These are phyloP conservation scores for Diaporthe aspalathi DNA, from an alignment of 2,329 filamentous ascomycete species.

Conservation along the genomic window DNA sequence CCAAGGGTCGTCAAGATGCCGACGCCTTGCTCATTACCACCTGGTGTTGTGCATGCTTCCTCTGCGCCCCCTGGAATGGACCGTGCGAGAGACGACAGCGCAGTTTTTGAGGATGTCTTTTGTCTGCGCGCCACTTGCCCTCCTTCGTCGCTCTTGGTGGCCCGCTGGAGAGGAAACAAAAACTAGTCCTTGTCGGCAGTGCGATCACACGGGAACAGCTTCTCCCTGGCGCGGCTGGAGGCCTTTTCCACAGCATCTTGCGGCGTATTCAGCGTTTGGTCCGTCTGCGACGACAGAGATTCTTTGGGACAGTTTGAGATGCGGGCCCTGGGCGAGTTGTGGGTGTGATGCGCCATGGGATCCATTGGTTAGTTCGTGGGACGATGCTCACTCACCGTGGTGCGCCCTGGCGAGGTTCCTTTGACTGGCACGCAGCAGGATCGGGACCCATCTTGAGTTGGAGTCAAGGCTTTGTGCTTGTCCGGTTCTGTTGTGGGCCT, in stretches of 20 bases:
- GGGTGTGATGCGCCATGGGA: slow-evolving; percentile 32
- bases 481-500: slow-evolving; percentile 61
- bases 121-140: slow-evolving; percentile 80
- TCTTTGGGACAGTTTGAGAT: slow-evolving; percentile 37
- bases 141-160: slow-evolving; percentile 57
- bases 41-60: slow-evolving; percentile 51
- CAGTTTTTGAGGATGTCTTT: slow-evolving; percentile 98
- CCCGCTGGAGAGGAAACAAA: slow-evolving; percentile 84
- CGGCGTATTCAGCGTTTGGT: slow-evolving; percentile 46
- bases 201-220: slow-evolving; percentile 82
- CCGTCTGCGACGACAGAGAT: slow-evolving; percentile 43
- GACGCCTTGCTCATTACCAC: slow-evolving; percentile 49
- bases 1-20: slow-evolving; percentile 61
- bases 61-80: slow-evolving; percentile 57
- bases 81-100: slow-evolving; percentile 65
- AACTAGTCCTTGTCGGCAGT: slow-evolving; percentile 91
- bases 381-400: slow-evolving; percentile 14
- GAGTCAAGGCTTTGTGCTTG: slow-evolving; percentile 95
- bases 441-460: slow-evolving; percentile 91
- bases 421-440: slow-evolving; percentile 22
- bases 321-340: slow-evolving; percentile 24
- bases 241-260: slow-evolving; percentile 42
- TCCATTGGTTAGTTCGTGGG: background rate
- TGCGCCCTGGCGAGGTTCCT: slow-evolving; percentile 22
- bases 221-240: slow-evolving; percentile 43